Conservation (phyloP, 1,284 basidiomycete genomes). For the Pterulicium gracile region DNA sequence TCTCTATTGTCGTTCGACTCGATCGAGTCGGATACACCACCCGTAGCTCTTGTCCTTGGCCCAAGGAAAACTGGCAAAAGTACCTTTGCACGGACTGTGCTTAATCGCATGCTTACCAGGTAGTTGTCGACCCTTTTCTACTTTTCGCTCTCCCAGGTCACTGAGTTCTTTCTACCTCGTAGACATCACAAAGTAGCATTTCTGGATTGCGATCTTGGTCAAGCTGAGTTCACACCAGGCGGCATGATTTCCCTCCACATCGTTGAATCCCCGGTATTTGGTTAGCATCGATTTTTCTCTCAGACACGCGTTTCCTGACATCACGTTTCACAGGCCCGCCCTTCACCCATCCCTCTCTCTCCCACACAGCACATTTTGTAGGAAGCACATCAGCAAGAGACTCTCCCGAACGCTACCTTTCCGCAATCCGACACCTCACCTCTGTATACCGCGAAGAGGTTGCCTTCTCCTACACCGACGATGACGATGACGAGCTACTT, state of each 20-base stretch:
- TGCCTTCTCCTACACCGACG: slow-evolving; percentile 10
- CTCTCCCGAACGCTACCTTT: slow-evolving; percentile 73
- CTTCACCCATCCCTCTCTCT: background rate
- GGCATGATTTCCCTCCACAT: slow-evolving; percentile 80
- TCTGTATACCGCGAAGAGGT: background rate
- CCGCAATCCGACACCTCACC: slow-evolving; percentile 59
- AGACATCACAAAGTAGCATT: slow-evolving; percentile 75
- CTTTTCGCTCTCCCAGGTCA: slow-evolving; percentile 2
- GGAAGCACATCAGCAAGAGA: slow-evolving; percentile 74
- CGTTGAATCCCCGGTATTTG: slow-evolving; percentile 57
- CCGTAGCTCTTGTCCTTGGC: slow-evolving; percentile 60
- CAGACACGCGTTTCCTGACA: slow-evolving; percentile 1
- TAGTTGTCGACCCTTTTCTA: slow-evolving; percentile 18
- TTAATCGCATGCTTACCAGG: slow-evolving; percentile 62
- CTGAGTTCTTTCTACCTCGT: slow-evolving; percentile 2
- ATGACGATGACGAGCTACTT: slow-evolving; percentile 27
- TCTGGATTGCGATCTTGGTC: slow-evolving; percentile 88
- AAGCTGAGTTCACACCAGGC: slow-evolving; percentile 87
- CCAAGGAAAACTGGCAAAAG: slow-evolving; percentile 87
- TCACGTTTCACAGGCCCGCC: background rate
- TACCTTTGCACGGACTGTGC: slow-evolving; percentile 64
- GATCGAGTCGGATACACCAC: slow-evolving; percentile 15
- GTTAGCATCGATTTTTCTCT: slow-evolving; percentile 26
- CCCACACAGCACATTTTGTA: slow-evolving; percentile 73
- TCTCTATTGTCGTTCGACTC: slow-evolving; percentile 25